Conservation (phyloP, 2,329 filamentous ascomycete species). For the Pleurostoma richardsiae region DNA sequence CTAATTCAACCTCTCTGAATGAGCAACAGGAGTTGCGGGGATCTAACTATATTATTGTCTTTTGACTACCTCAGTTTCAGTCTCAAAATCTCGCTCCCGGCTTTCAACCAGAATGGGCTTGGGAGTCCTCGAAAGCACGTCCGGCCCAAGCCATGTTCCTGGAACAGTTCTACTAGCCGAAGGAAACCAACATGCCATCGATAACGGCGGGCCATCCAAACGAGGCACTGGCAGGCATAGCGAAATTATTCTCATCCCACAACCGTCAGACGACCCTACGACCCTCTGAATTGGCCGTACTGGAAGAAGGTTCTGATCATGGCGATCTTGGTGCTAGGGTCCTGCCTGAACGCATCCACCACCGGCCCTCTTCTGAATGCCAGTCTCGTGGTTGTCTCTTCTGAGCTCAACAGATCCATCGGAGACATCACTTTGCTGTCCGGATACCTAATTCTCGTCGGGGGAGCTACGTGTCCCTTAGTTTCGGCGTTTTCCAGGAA, state of each 20-base stretch:
- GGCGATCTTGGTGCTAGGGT: background rate
- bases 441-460: slow-evolving; percentile 13
- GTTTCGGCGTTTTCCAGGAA: slow-evolving; percentile 13
- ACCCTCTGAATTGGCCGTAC: slow-evolving; percentile 36
- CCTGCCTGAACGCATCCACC: background rate
- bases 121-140: too few relatives aligned
- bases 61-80: too few relatives aligned
- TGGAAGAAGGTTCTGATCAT: slow-evolving; percentile 17
- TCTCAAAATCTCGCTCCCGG: too few relatives aligned
- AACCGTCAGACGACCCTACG: slow-evolving; percentile 36
- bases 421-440: slow-evolving; percentile 2
- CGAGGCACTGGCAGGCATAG: slow-evolving; percentile 16
- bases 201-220: too few relatives aligned
- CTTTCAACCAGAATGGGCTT: too few relatives aligned
- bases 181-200: too few relatives aligned
- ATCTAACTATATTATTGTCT: too few relatives aligned
- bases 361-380: slow-evolving; percentile 4
- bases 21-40: too few relatives aligned
- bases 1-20: too few relatives aligned
- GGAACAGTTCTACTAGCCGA: too few relatives aligned
- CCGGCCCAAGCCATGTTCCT: too few relatives aligned
- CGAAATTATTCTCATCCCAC: slow-evolving; percentile 38
- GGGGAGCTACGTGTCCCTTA: slow-evolving; percentile 12
- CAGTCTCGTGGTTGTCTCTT: slow-evolving; percentile 11
- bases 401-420: background rate